Evolutionary conservation across 805 yeast species (phyloP).

Genomic region (Kuraishia piskuri): DNA sequence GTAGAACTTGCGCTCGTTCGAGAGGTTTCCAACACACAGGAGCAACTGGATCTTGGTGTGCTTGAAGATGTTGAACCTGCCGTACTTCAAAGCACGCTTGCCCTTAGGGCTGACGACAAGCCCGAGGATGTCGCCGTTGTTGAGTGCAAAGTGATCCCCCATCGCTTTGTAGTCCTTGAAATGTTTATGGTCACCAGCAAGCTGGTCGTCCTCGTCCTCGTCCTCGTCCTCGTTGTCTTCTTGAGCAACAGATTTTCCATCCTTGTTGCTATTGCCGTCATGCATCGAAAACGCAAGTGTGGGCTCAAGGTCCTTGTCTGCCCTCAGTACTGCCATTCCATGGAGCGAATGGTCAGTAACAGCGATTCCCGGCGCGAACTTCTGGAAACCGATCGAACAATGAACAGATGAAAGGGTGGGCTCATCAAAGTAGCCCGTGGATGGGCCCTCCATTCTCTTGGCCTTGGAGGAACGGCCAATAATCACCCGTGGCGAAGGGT

Average conservation of each 20-base stretch:
- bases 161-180: background rate
- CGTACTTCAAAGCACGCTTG: background rate
- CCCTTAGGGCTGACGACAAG: conserved; percentile 7
- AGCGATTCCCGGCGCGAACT: background rate
- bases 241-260: background rate
- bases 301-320: background rate
- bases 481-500: conserved; percentile 3
- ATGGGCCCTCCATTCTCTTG: conserved; percentile 3
- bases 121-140: conserved; percentile 15
- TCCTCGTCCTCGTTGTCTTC: background rate
- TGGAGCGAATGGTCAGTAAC: conserved; percentile 7
- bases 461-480: conserved; percentile 18
- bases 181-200: too few species aligned
- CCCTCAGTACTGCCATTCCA: conserved; percentile 9
- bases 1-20: conserved; percentile 4
- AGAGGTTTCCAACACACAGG: background rate
- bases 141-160: conserved; percentile 1
- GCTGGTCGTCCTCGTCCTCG: too few species aligned
- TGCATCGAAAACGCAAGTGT: too few species aligned
- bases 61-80: conserved; percentile 9
- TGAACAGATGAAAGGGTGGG: conserved; percentile 18
- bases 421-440: conserved; percentile 13
- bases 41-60: conserved; percentile 16
- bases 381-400: conserved; percentile 4
- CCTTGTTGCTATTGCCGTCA: background rate